These are phyloP conservation scores for Saccharomycopsis fodiens DNA, from an alignment of 805 yeast genomes.

Conservation along the genomic window DNA sequence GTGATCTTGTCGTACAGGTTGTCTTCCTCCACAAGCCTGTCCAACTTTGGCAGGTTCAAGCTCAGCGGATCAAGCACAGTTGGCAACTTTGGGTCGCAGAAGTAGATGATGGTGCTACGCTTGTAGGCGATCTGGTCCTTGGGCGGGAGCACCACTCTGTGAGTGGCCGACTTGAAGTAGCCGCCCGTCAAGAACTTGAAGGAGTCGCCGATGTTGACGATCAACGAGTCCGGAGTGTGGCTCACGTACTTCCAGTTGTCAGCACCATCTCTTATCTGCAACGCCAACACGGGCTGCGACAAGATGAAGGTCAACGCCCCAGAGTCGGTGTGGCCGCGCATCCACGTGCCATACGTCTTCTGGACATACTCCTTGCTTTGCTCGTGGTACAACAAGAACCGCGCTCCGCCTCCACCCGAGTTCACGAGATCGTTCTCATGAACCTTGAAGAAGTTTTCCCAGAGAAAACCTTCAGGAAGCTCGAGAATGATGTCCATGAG, in stretches of 20 bases:
- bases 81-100: slow-evolving; percentile 31
- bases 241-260: slow-evolving; percentile 31
- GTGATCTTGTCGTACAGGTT: slow-evolving; percentile 32
- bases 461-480: slow-evolving; percentile 38
- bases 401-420: slow-evolving; percentile 34
- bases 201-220: slow-evolving; percentile 36
- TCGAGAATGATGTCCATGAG: slow-evolving; percentile 38
- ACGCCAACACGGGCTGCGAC: slow-evolving; percentile 32
- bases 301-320: slow-evolving; percentile 33
- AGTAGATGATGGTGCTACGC: slow-evolving; percentile 35
- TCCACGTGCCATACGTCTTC: slow-evolving; percentile 33
- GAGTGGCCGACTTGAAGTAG: slow-evolving; percentile 38
- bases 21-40: slow-evolving; percentile 28
- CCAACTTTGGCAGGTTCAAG: slow-evolving; percentile 31
- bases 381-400: slow-evolving; percentile 27
- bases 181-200: slow-evolving; percentile 38
- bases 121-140: slow-evolving; percentile 30
- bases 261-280: slow-evolving; percentile 31
- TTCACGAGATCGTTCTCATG: slow-evolving; percentile 26
- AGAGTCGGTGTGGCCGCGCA: slow-evolving; percentile 40
- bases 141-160: slow-evolving; percentile 40
- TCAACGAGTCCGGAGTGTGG: slow-evolving; percentile 30
- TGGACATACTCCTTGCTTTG: slow-evolving; percentile 26
- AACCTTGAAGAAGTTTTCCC: slow-evolving; percentile 30
- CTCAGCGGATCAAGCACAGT: slow-evolving; percentile 36